Evolutionary conservation across 306 rosid genomes (phyloP).

Genomic region (Glycine tomentella): DNA sequence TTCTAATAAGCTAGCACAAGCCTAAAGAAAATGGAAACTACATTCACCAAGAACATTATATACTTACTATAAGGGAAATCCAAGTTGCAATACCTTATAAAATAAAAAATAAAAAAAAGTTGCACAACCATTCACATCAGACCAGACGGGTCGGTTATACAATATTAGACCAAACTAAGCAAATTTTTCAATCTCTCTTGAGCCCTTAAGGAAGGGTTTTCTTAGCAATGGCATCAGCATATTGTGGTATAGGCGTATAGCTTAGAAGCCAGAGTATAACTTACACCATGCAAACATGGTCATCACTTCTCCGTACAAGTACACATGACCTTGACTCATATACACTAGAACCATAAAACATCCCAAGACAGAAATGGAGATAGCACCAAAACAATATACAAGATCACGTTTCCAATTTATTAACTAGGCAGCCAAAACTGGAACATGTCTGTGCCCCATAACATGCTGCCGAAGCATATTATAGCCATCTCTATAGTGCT

Average conservation of each 20-base stretch:
- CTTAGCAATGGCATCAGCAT: neutral
- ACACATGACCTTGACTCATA: constrained; percentile 33
- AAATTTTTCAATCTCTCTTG: constrained; percentile 11
- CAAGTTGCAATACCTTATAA: neutral
- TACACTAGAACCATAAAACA: constrained; percentile 19
- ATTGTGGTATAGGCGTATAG: neutral
- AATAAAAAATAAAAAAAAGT: too few relatives aligned
- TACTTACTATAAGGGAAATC: neutral
- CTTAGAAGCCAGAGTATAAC: constrained; percentile 15
- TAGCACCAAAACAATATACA: constrained; percentile 38
- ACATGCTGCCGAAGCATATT: constrained; percentile 67
- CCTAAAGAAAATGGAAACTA: too few relatives aligned
- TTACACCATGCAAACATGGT: constrained; percentile 39
- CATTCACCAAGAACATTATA: neutral
- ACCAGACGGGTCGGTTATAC: neutral
- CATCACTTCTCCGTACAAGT: constrained; percentile 35
- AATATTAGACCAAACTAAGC: constrained; percentile 20
- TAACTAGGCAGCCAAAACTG: constrained; percentile 67
- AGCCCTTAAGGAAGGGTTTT: neutral
- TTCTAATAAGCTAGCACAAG: too few relatives aligned
- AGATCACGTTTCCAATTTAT: neutral
- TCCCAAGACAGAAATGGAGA: constrained; percentile 24
- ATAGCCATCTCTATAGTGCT: constrained; percentile 77
- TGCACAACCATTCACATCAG: neutral
- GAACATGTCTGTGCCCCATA: constrained; percentile 63